phyloP scores from a whole-genome alignment of 139 green algal genomes.

The Monoraphidium neglectum region DNA sequence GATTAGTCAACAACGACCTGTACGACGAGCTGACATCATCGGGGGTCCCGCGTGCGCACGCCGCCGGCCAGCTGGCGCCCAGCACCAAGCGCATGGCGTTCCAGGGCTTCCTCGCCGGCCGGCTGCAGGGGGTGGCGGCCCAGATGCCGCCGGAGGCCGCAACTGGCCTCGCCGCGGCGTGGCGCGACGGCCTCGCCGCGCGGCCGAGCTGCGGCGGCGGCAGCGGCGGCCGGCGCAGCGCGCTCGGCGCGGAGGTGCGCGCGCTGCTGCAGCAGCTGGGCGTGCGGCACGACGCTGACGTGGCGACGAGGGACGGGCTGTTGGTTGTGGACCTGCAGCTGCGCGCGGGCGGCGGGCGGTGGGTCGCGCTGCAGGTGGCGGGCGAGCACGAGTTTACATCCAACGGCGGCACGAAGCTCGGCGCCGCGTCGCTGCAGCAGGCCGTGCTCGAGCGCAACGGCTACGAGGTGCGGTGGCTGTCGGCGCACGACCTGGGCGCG shows the following conservation, averaged over 20 bases:
- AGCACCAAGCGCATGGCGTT: conserved; percentile 28
- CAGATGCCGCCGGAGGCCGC: conserved; percentile 1
- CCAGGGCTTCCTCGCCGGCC: conserved; percentile 8
- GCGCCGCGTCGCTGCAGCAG: conserved; percentile 5
- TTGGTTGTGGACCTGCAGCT: conserved; percentile 15
- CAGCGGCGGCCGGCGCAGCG: not conserved
- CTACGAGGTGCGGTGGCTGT: conserved; percentile 20
- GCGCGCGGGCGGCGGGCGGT: conserved; percentile 1
- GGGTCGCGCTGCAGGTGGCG: conserved; percentile 16
- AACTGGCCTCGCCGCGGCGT: conserved; percentile 4
- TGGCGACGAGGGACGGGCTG: not conserved
- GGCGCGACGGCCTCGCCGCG: not conserved
- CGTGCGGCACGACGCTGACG: not conserved
- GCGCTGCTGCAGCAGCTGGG: conserved; percentile 15
- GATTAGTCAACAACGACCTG: not conserved
- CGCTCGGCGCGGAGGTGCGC: conserved; percentile 7
- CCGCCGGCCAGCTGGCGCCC: conserved; percentile 5
- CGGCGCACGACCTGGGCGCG: conserved; percentile 1
- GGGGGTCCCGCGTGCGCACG: not conserved
- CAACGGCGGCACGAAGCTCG: conserved; percentile 4
- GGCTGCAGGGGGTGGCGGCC: not conserved
- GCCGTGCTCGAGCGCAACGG: conserved; percentile 14
- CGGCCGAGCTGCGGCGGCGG: not conserved
- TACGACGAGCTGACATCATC: conserved; percentile 10
- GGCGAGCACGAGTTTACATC: not conserved